These are phyloP conservation scores for Lepidium didymum DNA, from an alignment of 345 rosid genomes.

Conservation along the genomic window DNA sequence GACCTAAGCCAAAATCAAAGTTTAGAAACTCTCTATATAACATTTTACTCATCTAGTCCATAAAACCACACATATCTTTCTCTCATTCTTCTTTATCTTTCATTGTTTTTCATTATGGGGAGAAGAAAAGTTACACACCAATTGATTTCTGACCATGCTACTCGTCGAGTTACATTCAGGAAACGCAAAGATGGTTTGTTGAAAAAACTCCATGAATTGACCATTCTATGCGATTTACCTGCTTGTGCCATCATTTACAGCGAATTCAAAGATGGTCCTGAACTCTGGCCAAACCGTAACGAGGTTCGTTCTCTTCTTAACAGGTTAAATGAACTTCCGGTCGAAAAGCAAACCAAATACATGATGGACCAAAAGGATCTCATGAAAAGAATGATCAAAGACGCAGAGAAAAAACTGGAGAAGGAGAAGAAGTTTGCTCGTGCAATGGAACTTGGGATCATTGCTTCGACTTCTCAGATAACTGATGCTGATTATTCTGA, in stretches of 20 bases:
- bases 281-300: conserved; percentile 34
- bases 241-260: conserved; percentile 33
- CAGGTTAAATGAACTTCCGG: conserved; percentile 27
- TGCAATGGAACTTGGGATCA: conserved; percentile 24
- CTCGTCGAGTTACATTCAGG: conserved; percentile 22
- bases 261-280: conserved; percentile 32
- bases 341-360: conserved; percentile 39
- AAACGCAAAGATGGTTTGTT: conserved; percentile 28
- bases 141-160: conserved; percentile 14
- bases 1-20: conserved; percentile 8
- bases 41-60: neutral
- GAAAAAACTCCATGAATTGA: conserved; percentile 26
- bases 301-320: conserved; percentile 21
- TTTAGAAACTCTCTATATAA: conserved; percentile 24
- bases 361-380: conserved; percentile 43
- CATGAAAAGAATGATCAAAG: conserved; percentile 30
- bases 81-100: neutral
- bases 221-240: conserved; percentile 22
- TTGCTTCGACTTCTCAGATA: neutral
- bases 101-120: conserved; percentile 5
- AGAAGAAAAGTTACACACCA: conserved; percentile 29
- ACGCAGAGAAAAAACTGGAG: conserved; percentile 31
- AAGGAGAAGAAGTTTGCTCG: conserved; percentile 25
- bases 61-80: neutral
- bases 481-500: conserved; percentile 20